Conservation (phyloP, 2,329 filamentous ascomycete genomes). For the Penicillium sp. region DNA sequence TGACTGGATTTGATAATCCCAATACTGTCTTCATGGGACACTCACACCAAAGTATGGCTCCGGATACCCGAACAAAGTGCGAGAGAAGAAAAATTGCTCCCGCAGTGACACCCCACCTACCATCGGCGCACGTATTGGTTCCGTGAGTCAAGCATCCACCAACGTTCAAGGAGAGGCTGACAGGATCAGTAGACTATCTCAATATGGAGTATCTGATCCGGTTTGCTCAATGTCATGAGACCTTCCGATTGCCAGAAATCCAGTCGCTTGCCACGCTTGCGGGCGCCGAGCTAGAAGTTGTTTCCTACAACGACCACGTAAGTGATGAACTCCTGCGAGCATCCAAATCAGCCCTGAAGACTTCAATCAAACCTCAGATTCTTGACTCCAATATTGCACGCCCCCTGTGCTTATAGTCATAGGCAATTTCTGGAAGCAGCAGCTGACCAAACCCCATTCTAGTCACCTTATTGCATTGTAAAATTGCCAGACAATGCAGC, state of each 20-base stretch:
- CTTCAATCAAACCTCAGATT: neutral
- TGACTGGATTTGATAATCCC: no score
- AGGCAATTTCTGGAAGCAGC: conserved; percentile 15
- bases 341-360: neutral
- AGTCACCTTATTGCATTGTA: conserved; percentile 89
- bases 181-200: neutral
- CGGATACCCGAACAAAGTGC: conserved; percentile 10
- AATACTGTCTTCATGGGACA: no score
- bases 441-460: conserved; percentile 7
- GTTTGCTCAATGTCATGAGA: conserved; percentile 86
- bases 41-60: no score
- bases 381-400: neutral
- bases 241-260: conserved; percentile 85
- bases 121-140: conserved; percentile 5
- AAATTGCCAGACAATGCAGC: conserved; percentile 67
- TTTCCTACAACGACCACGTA: conserved; percentile 77
- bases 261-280: conserved; percentile 75
- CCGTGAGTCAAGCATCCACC: neutral
- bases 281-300: conserved; percentile 68
- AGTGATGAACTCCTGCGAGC: conserved; percentile 34
- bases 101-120: conserved; percentile 22
- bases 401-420: neutral
- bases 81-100: conserved; percentile 16
- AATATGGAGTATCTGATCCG: conserved; percentile 80
- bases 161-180: neutral